Evolutionary conservation across 2,329 filamentous ascomycete species (phyloP), one percentile per base, ranked within the genome.

Genomic region (Fusarium sp.): DNA sequence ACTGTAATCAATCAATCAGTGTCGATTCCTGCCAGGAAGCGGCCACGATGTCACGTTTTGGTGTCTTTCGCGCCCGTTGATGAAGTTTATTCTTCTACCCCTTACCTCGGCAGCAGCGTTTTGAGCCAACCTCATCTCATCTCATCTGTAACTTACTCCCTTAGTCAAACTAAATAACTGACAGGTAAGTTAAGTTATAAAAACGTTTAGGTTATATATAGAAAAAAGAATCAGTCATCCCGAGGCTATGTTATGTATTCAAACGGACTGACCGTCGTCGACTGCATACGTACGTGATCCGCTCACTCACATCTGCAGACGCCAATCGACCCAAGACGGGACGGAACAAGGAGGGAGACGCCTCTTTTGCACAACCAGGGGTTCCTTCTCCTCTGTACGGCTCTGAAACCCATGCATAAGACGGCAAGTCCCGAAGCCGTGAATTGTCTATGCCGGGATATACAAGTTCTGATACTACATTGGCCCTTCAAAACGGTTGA

Each of bases 201-300:
- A 25, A 44, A 25, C 40, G 14, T 36, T 23, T 14, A 25, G 4
- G 20, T 44, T 46, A 25, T 46, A 46, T 46, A 46, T 23, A 44
- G 11, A 11, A 46, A 46, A 25, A 46, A 11, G 8, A 27, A 27
- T 25, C 18, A 46, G 42, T 25, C 42, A 46, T 46, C 42, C 42
- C 20, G 20, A 46, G 42, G 42, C 16, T 25, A 46, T 50, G 25
- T 29, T 27, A 49, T 20, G 6, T 18, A 44, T 40, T 49, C 36
- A 25, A 25, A 18, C 49, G 49, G 49, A n/a, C 29, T 49, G 23
- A 14, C 42, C 14, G 23, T 46, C 42, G 55, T 56, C 38, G 58
- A 50, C 46, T 59, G 50, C 61, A 70, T 61, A 67, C 36, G 36
- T 61, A 67, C 36, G 36, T 69, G 69, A 73, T 73, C 64, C 73